Evolutionary conservation across 768 basidiomycete genomes (phyloP).

Genomic region (Boletus pseudopeckii): DNA sequence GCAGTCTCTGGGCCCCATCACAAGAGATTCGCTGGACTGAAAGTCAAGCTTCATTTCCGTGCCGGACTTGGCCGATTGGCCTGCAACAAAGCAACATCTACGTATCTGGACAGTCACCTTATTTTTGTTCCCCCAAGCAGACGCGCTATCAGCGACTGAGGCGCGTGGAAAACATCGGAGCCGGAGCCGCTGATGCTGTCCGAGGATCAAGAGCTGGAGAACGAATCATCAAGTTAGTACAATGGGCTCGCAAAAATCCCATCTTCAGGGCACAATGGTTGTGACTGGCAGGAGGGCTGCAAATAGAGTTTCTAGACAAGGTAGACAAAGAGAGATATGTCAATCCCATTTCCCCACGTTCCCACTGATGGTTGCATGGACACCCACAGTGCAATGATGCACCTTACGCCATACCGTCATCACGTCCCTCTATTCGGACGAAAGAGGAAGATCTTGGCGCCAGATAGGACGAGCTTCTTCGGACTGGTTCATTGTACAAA

Average conservation of each 20-base stretch:
- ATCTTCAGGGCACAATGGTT: neutral
- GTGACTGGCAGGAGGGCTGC: neutral
- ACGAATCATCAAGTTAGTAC: neutral
- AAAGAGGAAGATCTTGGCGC: neutral
- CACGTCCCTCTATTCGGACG: neutral
- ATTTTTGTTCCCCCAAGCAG: neutral
- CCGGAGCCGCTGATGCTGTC: neutral
- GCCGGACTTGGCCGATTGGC: constrained; percentile 1
- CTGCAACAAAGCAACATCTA: neutral
- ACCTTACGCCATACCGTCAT: constrained; percentile 8
- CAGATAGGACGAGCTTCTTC: neutral
- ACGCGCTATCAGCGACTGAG: neutral
- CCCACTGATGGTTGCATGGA: constrained; percentile 11
- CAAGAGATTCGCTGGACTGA: neutral
- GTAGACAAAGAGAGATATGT: neutral
- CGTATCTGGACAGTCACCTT: neutral
- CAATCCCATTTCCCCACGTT: neutral
- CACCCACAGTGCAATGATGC: constrained; percentile 3
- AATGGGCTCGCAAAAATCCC: neutral
- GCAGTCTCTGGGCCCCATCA: neutral
- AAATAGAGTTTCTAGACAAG: constrained; percentile 2
- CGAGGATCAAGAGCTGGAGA: constrained; percentile 10
- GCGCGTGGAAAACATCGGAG: neutral
- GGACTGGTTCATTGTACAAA: constrained; percentile 7
- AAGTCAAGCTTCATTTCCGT: constrained; percentile 5